Conservation (phyloP, 75 land plant species). For the Azolla pinnata region DNA sequence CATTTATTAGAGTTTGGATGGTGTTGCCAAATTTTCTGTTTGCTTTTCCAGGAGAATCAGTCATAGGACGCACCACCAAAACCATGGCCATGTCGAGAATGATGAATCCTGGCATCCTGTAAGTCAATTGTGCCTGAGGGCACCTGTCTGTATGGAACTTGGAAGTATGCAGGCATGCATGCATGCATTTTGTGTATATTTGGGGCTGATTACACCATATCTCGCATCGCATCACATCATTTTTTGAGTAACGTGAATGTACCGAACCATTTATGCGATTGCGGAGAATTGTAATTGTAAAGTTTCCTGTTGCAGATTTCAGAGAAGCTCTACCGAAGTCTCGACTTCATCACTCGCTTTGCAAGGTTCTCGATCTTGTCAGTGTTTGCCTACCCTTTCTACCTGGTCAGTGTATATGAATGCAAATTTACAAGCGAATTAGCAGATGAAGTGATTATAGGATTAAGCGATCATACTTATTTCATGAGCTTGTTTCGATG, state of each 20-base stretch:
- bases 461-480: no score
- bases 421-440: no score
- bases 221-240: no score
- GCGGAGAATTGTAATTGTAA: background rate
- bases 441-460: no score
- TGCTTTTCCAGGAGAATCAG: slow-evolving; percentile 69
- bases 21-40: no score
- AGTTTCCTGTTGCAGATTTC: slow-evolving; percentile 34
- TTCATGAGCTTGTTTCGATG: no score
- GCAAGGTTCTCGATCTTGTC: slow-evolving; percentile 66
- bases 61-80: slow-evolving; percentile 91
- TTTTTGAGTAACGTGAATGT: no score
- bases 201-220: no score
- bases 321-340: slow-evolving; percentile 43
- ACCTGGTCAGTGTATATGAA: slow-evolving; percentile 71
- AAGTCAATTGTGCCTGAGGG: slow-evolving; percentile 1
- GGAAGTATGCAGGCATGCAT: background rate
- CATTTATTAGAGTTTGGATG: no score
- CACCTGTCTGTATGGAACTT: background rate
- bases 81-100: slow-evolving; percentile 84
- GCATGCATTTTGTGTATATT: no score
- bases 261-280: no score
- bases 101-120: slow-evolving; percentile 97
- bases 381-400: slow-evolving; percentile 69
- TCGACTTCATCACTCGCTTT: slow-evolving; percentile 29